Percentiles rank a stretch among this genome's conserved stretches.
These are phyloP conservation scores for Penicillium glabrum DNA, from an alignment of 2,329 filamentous ascomycete species.

Conservation along the genomic window DNA sequence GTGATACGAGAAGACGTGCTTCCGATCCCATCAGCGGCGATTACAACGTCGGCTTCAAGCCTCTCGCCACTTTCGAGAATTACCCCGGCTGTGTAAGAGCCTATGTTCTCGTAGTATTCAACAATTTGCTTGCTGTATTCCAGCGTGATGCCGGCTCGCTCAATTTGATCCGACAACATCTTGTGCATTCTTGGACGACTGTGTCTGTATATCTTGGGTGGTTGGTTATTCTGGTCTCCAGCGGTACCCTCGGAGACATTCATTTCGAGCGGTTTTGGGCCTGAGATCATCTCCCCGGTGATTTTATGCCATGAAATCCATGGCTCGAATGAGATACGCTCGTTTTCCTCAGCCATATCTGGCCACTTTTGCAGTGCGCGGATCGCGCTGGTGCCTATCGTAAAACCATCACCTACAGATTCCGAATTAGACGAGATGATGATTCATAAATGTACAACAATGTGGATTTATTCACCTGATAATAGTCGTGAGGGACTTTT, in stretches of 20 bases:
- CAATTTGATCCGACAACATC: constrained; percentile 18
- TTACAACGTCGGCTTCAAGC: constrained; percentile 28
- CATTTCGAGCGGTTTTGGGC: constrained; percentile 10
- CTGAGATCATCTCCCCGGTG: constrained; percentile 19
- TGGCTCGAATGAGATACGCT: constrained; percentile 1
- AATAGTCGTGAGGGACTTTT: background rate
- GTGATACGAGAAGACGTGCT: constrained; percentile 24
- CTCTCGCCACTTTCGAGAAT: constrained; percentile 17
- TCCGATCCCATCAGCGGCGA: constrained; percentile 34
- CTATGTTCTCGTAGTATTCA: constrained; percentile 9
- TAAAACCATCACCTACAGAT: constrained; percentile 23
- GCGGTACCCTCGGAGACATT: background rate
- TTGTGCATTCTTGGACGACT: constrained; percentile 19
- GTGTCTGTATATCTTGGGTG: constrained; percentile 9
- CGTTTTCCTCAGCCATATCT: constrained; percentile 13
- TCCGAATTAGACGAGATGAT: background rate
- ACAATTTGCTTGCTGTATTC: constrained; percentile 16
- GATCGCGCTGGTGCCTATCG: constrained; percentile 15
- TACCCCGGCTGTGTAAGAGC: constrained; percentile 14
- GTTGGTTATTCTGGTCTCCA: background rate
- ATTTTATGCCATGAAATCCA: constrained; percentile 21
- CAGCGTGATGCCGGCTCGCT: constrained; percentile 16
- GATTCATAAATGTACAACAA: background rate
- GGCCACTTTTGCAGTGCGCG: constrained; percentile 19
- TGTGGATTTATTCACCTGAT: background rate